A percentile compares a stretch with the other conserved stretches of the same genome.
Evolutionary conservation across 106 monocot genomes (phyloP).

Genomic region (Triglochin maritima): DNA sequence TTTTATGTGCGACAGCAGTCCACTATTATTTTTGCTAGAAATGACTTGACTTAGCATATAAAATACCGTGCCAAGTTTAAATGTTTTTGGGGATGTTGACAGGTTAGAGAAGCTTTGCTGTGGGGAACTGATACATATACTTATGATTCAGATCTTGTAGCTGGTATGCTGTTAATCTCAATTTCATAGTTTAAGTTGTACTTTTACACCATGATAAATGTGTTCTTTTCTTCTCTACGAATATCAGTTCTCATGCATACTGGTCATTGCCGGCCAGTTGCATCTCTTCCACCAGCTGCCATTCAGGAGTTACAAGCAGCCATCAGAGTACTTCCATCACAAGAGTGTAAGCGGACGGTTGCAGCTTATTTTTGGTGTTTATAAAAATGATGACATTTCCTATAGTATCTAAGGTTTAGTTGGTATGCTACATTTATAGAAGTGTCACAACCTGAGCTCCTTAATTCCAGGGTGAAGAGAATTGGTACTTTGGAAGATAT

Average conservation of each 20-base stretch:
- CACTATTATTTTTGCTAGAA: too few species aligned
- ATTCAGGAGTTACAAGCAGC: constrained; percentile 75
- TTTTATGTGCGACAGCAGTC: too few species aligned
- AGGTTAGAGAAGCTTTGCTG: constrained; percentile 88
- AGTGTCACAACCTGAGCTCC: too few species aligned
- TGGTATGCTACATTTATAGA: too few species aligned
- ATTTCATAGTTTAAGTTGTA: background rate
- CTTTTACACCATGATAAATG: too few species aligned
- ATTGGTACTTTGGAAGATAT: too few species aligned
- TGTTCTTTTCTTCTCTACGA: background rate
- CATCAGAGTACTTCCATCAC: constrained; percentile 65
- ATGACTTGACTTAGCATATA: too few species aligned
- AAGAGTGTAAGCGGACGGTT: constrained; percentile 37
- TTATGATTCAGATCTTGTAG: constrained; percentile 96
- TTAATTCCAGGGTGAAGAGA: too few species aligned
- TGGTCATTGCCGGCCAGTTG: constrained; percentile 69
- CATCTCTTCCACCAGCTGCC: constrained; percentile 58
- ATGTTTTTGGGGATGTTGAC: background rate
- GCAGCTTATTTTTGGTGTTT: too few species aligned
- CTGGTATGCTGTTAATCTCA: constrained; percentile 35
- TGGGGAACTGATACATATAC: constrained; percentile 98
- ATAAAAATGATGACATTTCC: too few species aligned
- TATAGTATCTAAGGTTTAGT: too few species aligned
- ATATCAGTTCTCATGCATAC: constrained; percentile 89
- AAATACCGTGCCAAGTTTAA: too few species aligned